Evolutionary conservation across 2,329 filamentous ascomycete genomes (phyloP).

Genomic region (Pseudogymnoascus sp.): DNA sequence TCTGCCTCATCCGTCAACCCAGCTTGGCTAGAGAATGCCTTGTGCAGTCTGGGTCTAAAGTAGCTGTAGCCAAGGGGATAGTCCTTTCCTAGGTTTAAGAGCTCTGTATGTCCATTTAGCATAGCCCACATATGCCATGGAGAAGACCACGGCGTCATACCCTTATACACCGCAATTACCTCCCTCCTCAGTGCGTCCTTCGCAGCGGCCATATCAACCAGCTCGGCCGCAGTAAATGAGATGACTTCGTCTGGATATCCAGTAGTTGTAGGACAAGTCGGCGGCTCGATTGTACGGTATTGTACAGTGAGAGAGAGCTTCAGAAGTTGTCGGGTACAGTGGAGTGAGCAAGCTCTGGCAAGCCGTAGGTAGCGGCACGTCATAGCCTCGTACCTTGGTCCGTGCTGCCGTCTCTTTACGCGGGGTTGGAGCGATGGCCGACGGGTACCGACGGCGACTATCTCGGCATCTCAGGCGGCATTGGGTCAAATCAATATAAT

Average conservation of each 20-base stretch:
- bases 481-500: background rate
- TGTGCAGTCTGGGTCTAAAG: constrained; percentile 73
- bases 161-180: constrained; percentile 85
- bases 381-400: background rate
- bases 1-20: constrained; percentile 60
- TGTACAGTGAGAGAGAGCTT: background rate
- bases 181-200: constrained; percentile 53
- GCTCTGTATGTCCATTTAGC: constrained; percentile 43
- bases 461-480: background rate
- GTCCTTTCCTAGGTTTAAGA: constrained; percentile 73
- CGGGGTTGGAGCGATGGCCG: constrained; percentile 14
- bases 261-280: background rate
- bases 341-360: background rate
- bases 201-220: background rate
- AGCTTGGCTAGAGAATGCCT: constrained; percentile 73
- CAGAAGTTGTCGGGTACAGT: background rate
- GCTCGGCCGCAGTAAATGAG: background rate
- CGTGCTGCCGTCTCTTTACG: background rate
- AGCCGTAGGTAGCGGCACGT: background rate
- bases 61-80: constrained; percentile 81
- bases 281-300: background rate
- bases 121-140: background rate
- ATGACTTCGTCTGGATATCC: background rate
- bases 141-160: constrained; percentile 33
- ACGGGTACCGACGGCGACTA: constrained; percentile 11